Conservation (phyloP, 371 early-diverging fungal species). For the Homolaphlyctis polyrhiza region DNA sequence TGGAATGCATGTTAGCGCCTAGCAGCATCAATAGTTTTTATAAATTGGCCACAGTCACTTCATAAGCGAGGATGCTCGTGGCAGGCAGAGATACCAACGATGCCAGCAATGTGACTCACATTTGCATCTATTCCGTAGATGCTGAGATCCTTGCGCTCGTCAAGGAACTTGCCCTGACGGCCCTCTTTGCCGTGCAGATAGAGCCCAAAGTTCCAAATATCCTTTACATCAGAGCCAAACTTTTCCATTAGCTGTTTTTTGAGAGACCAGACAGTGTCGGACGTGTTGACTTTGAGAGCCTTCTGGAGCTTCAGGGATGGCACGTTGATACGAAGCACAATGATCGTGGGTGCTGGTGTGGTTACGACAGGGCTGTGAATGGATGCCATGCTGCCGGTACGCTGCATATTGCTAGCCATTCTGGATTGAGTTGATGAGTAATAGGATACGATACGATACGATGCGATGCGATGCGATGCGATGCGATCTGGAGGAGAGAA, state of each 20-base stretch:
- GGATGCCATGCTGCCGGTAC: too few relatives aligned
- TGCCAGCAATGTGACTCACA: slow-evolving; percentile 2
- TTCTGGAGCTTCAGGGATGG: slow-evolving; percentile 35
- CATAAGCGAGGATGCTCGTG: too few relatives aligned
- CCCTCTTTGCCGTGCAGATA: slow-evolving; percentile 27
- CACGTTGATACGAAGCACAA: slow-evolving; percentile 34
- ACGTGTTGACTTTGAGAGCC: slow-evolving; percentile 21
- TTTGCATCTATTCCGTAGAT: slow-evolving; percentile 21
- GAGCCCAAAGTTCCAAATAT: slow-evolving; percentile 39
- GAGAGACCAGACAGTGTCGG: slow-evolving; percentile 34
- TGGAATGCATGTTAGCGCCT: too few relatives aligned
- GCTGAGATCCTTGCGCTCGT: slow-evolving; percentile 30
- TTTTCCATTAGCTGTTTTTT: slow-evolving; percentile 42
- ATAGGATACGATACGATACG: too few relatives aligned
- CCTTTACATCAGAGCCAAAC: slow-evolving; percentile 33
- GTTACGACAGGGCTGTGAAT: too few relatives aligned
- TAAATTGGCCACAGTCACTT: too few relatives aligned
- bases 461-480: too few relatives aligned
- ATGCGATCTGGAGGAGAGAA: too few relatives aligned
- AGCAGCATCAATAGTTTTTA: not conserved
- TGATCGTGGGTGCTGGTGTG: too few relatives aligned
- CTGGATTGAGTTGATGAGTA: too few relatives aligned
- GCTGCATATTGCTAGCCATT: too few relatives aligned
- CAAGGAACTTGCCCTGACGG: slow-evolving; percentile 37
- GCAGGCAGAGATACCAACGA: not conserved